Base-by-base conservation (phyloP, 345 rosid genomes). In the Psidium friedrichsthalianum region DNA sequence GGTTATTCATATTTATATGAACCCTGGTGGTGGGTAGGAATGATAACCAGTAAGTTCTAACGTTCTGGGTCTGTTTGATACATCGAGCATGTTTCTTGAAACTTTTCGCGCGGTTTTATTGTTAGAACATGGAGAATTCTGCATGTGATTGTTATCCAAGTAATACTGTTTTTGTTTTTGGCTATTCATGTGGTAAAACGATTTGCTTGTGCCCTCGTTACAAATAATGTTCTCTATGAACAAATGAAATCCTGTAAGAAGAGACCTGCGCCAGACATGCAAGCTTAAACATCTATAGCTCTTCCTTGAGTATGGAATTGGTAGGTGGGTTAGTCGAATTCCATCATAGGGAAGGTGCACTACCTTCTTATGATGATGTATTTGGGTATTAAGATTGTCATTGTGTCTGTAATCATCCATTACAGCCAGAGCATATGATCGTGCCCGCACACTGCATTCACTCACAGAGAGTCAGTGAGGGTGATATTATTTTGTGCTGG, bases 11-110 rank as follows among this genome's bases (percentile, higher is more conserved):
- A 97, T 88, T 93, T 97, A 87, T 85, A 84, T 82, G 95, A 97
- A 88, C 99, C 99, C 15, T 92, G 92, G 94, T 97, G 98, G 99
- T 97, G 99, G 99, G 95, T 92, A 80, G 99, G 99, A 84, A 97
- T 95, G 99, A 89, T 92, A 56, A 88, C 98, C 20, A 95, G 99
- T 95, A 87, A 88, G 96, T 91, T 85, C 47, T 27, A 56, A 24
- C 52, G 51, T 53, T 15, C 7, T 56, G 49, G 82, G 57, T 44
- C 83, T 47, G 57, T 32, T 32, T 36, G 55, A 82, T 18, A 53
- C 42, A 21, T 29, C 53, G 51, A 21, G 14, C 22, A 61, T 69
- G 80, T 36, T 69, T 69, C 20, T 15, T 53, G 20, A 53, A 14
- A 20, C 20, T 53, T 53, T 53, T 53, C 6, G 6, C 0, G 20